A percentile compares a stretch with the other conserved stretches of the same genome.
These are phyloP conservation scores for Globisporangium echinulatum DNA, from an alignment of 352 stramenopile species.

Conservation along the genomic window DNA sequence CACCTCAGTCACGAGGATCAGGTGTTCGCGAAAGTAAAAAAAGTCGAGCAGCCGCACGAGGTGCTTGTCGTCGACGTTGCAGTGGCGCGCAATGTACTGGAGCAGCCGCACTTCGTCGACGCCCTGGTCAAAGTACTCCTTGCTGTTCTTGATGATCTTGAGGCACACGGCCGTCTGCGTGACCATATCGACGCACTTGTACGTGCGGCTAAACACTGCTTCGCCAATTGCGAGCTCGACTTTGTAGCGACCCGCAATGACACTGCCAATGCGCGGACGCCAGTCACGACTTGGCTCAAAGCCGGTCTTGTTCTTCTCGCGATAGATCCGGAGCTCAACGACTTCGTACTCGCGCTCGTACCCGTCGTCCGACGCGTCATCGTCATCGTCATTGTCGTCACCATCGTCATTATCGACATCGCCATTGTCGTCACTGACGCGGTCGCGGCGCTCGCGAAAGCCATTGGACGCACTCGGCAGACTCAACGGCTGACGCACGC, in stretches of 20 bases:
- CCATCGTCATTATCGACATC: constrained; percentile 15
- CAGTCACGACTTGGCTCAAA: constrained; percentile 80
- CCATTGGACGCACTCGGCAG: constrained; percentile 1
- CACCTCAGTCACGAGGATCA: constrained; percentile 97
- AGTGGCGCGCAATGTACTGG: constrained; percentile 62
- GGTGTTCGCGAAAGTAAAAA: constrained; percentile 94
- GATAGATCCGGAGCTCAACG: constrained; percentile 63
- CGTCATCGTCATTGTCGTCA: constrained; percentile 26
- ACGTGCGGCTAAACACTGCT: constrained; percentile 79
- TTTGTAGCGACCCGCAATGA: constrained; percentile 62
- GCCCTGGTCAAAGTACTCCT: constrained; percentile 99
- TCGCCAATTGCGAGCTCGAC: constrained; percentile 70
- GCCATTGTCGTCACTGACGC: background rate
- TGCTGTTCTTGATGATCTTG: constrained; percentile 99
- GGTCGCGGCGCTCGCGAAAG: constrained; percentile 3
- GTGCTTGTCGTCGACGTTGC: constrained; percentile 88
- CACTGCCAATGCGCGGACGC: constrained; percentile 41
- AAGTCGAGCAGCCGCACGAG: constrained; percentile 92
- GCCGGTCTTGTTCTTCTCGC: constrained; percentile 72
- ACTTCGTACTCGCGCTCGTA: constrained; percentile 60
- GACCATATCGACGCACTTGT: constrained; percentile 61
- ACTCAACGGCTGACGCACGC: constrained; percentile 4
- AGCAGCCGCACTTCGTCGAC: constrained; percentile 78
- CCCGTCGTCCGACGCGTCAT: constrained; percentile 30
- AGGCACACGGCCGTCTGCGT: constrained; percentile 89